These are phyloP conservation scores for Seminavis robusta DNA, from an alignment of 108 stramenopile genomes.

Conservation along the genomic window DNA sequence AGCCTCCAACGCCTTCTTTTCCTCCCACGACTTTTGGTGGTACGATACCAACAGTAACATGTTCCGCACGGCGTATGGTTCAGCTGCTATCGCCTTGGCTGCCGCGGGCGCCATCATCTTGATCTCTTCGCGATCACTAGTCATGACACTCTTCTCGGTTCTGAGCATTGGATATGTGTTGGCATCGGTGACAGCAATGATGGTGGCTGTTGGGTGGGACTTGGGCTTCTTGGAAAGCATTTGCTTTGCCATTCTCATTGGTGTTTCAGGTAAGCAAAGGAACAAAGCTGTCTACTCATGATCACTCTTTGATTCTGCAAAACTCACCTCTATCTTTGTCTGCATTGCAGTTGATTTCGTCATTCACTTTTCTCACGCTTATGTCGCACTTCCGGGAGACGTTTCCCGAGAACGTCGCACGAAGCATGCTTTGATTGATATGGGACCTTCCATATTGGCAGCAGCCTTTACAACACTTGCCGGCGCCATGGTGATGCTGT, in stretches of 20 bases:
- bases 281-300: background rate
- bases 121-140: conserved; percentile 35
- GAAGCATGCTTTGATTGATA: conserved; percentile 38
- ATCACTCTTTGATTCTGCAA: background rate
- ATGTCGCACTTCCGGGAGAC: conserved; percentile 26
- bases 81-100: conserved; percentile 35
- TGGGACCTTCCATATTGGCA: conserved; percentile 55
- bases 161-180: conserved; percentile 45
- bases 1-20: conserved; percentile 19
- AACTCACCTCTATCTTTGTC: too few species aligned
- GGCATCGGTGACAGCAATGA: conserved; percentile 40
- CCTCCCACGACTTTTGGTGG: conserved; percentile 42
- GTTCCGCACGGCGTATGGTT: conserved; percentile 28
- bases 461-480: conserved; percentile 48
- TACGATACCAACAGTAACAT: conserved; percentile 47
- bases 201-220: conserved; percentile 47
- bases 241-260: conserved; percentile 61
- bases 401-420: conserved; percentile 24
- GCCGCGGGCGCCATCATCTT: conserved; percentile 40
- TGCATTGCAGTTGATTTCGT: conserved; percentile 37
- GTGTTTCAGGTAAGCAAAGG: conserved; percentile 29
- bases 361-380: conserved; percentile 54
- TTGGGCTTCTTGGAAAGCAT: conserved; percentile 51
- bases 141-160: conserved; percentile 33
- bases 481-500: conserved; percentile 43